A percentile compares a stretch with the other conserved stretches of the same genome.
Conservation (phyloP, 176 grass and related monocot genomes). For the Bonia amplexicaulis region DNA sequence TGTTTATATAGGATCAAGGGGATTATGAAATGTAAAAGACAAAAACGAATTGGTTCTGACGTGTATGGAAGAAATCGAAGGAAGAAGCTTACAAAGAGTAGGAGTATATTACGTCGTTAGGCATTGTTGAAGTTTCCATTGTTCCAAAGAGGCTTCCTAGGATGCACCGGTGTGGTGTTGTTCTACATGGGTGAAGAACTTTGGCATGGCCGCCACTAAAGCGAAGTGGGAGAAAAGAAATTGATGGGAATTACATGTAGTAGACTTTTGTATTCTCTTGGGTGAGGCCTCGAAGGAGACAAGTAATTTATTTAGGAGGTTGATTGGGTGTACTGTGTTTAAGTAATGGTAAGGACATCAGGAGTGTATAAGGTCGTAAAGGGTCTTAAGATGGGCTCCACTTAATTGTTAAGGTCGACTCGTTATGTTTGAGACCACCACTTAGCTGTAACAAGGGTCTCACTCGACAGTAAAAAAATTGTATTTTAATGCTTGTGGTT, state of each 20-base stretch:
- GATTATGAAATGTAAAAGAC: not conserved
- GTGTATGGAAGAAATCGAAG: conserved; percentile 37
- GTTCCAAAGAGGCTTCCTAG: conserved; percentile 34
- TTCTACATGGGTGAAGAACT: not conserved
- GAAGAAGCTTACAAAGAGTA: not conserved
- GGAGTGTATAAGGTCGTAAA: too few species aligned
- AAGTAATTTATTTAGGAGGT: not conserved
- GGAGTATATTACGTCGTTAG: not conserved
- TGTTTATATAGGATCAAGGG: conserved; percentile 23
- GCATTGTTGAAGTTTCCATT: not conserved
- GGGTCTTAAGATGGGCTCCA: too few species aligned
- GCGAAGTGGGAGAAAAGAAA: conserved; percentile 17
- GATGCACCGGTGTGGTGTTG: conserved; percentile 24
- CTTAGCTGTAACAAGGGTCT: too few species aligned
- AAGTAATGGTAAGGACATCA: too few species aligned
- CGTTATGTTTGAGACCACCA: too few species aligned
- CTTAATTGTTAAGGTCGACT: too few species aligned
- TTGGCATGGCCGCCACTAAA: conserved; percentile 42
- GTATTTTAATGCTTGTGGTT: too few species aligned
- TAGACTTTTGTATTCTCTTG: not conserved
- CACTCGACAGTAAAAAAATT: too few species aligned
- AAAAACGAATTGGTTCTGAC: not conserved
- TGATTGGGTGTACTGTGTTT: not conserved
- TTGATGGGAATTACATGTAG: not conserved
- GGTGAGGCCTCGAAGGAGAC: not conserved